Percentiles rank a stretch among this genome's conserved stretches.
phyloP scores from a whole-genome alignment of 2,329 filamentous ascomycete genomes.

The Trichoderma citrinoviride region DNA sequence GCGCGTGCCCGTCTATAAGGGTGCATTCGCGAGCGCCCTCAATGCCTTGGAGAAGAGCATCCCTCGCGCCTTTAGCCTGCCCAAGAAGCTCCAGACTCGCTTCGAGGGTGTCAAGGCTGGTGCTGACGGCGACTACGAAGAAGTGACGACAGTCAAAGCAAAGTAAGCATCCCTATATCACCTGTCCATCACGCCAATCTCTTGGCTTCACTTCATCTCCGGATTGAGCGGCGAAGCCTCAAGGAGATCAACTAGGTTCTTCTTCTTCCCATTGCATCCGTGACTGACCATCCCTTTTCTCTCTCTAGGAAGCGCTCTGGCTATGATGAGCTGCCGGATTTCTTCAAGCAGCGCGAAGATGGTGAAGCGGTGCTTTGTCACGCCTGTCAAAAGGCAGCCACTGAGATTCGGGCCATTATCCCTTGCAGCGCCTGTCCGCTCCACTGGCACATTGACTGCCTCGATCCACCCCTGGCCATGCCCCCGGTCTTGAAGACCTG shows the following conservation, averaged over 20 bases:
- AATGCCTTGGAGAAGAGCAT: constrained; percentile 65
- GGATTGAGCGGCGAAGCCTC: background rate
- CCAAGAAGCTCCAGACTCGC: constrained; percentile 65
- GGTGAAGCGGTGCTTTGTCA: constrained; percentile 76
- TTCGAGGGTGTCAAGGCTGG: constrained; percentile 80
- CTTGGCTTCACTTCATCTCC: background rate
- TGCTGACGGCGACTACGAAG: constrained; percentile 76
- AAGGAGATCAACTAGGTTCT: background rate
- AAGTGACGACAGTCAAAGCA: constrained; percentile 58
- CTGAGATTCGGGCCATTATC: constrained; percentile 66
- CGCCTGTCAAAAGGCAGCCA: constrained; percentile 65
- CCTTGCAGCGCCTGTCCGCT: constrained; percentile 80
- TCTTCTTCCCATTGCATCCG: background rate
- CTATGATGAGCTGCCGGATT: constrained; percentile 63
- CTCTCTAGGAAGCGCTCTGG: constrained; percentile 48
- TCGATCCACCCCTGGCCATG: constrained; percentile 77
- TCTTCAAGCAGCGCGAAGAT: constrained; percentile 69
- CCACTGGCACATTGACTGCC: constrained; percentile 89
- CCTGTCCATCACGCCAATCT: background rate
- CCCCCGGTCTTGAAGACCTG: constrained; percentile 76
- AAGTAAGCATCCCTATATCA: constrained; percentile 52
- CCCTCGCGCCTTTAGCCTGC: constrained; percentile 70
- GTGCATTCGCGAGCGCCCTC: constrained; percentile 62
- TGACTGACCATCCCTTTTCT: background rate
- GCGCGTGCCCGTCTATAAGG: constrained; percentile 47